Conservation (phyloP, 1,139 yeast genomes). For the Protomyces pachydermus region DNA sequence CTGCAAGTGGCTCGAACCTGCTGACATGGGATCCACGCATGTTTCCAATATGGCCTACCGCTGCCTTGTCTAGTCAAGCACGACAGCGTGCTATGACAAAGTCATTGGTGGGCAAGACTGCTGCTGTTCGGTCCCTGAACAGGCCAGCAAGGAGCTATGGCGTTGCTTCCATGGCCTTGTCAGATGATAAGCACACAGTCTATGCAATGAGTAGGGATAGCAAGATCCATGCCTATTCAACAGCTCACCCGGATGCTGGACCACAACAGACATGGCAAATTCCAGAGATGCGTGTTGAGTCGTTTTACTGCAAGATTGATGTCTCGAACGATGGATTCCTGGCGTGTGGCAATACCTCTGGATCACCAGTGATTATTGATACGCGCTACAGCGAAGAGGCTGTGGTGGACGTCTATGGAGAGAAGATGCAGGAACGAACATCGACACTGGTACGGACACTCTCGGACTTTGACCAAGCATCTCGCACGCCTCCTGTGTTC, state of each 20-base stretch:
- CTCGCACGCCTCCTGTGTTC: not conserved
- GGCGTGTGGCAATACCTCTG: slow-evolving; percentile 15
- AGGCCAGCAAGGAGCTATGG: slow-evolving; percentile 3
- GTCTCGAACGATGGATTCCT: slow-evolving; percentile 15
- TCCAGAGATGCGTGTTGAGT: slow-evolving; percentile 4
- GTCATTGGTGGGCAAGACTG: slow-evolving; percentile 1
- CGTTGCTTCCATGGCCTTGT: slow-evolving; percentile 1
- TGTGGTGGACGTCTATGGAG: not conserved
- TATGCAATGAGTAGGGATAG: slow-evolving; percentile 16
- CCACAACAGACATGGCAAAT: not conserved
- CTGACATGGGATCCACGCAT: slow-evolving; percentile 26
- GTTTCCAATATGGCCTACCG: not conserved
- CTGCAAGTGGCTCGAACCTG: slow-evolving; percentile 15
- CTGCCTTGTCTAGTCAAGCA: not conserved
- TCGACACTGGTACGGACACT: not conserved
- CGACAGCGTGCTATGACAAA: not conserved
- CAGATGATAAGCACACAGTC: slow-evolving; percentile 4
- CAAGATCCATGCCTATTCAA: slow-evolving; percentile 2
- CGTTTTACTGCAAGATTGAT: slow-evolving; percentile 7
- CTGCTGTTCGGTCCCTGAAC: not conserved
- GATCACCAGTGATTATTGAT: slow-evolving; percentile 11
- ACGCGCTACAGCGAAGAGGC: not conserved
- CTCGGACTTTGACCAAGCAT: not conserved
- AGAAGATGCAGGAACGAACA: not conserved
- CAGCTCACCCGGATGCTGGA: not conserved